These are phyloP conservation scores for Periconia sp. DNA, from an alignment of 2,329 filamentous ascomycete species.

Conservation along the genomic window DNA sequence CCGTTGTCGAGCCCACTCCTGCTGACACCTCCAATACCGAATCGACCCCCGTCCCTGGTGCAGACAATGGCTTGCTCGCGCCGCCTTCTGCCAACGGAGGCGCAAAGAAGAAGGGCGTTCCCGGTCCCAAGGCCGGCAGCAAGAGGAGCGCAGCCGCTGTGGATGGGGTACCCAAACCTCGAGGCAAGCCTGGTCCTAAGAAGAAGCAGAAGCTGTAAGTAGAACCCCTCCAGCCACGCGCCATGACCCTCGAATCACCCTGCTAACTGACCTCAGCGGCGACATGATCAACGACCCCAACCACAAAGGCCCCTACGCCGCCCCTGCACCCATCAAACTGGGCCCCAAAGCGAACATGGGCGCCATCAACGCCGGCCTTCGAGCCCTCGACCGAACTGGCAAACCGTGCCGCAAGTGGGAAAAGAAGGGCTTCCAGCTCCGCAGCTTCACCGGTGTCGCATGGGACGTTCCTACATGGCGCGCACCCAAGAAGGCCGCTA, in stretches of 20 bases:
- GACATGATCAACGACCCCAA: conserved; percentile 51
- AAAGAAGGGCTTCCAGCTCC: conserved; percentile 78
- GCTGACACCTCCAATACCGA: conserved; percentile 47
- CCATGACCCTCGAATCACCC: conserved; percentile 14
- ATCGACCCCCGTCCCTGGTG: conserved; percentile 33
- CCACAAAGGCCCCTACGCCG: conserved; percentile 44
- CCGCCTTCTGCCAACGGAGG: conserved; percentile 54
- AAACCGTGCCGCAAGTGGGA: conserved; percentile 92
- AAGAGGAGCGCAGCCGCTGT: conserved; percentile 58
- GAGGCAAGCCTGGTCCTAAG: conserved; percentile 92
- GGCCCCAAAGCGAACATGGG: conserved; percentile 96
- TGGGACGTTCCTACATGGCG: conserved; percentile 87
- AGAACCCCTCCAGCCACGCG: neutral
- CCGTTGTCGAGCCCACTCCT: conserved; percentile 40
- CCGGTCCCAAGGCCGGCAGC: conserved; percentile 66
- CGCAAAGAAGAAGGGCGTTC: conserved; percentile 74
- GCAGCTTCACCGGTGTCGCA: conserved; percentile 85
- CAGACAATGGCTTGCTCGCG: conserved; percentile 44
- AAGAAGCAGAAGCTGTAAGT: conserved; percentile 94
- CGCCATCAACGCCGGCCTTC: conserved; percentile 93
- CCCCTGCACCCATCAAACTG: conserved; percentile 65
- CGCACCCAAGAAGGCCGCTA: conserved; percentile 62
- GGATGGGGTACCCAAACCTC: conserved; percentile 68
- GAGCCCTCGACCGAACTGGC: conserved; percentile 88
- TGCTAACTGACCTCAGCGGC: conserved; percentile 44